phyloP scores from a whole-genome alignment of 352 stramenopile genomes.

The Peronosclerospora sorghi region DNA sequence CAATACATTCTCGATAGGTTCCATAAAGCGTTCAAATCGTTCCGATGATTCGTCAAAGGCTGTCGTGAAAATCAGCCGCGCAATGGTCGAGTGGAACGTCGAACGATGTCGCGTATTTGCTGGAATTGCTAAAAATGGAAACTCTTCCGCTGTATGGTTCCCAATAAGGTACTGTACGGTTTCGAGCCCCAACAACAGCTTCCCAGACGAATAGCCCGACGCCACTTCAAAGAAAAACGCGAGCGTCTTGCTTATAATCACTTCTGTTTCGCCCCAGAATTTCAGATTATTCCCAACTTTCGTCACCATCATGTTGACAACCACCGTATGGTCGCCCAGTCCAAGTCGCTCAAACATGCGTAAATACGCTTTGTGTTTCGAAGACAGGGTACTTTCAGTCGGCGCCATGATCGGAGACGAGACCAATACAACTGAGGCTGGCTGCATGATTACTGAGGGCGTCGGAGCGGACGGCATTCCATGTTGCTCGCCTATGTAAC shows the following conservation, averaged over 20 bases:
- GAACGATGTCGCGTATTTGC: conserved; percentile 92
- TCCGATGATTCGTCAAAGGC: conserved; percentile 89
- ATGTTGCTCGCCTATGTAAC: conserved; percentile 87
- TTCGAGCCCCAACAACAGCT: conserved; percentile 95
- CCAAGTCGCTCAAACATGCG: conserved; percentile 97
- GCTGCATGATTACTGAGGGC: conserved; percentile 39
- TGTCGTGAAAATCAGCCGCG: conserved; percentile 92
- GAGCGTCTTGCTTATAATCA: conserved; percentile 94
- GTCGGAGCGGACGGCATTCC: conserved; percentile 70
- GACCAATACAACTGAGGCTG: conserved; percentile 7
- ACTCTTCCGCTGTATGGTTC: conserved; percentile 95
- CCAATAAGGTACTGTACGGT: conserved; percentile 95
- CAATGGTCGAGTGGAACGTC: conserved; percentile 96
- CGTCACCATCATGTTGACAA: conserved; percentile 98
- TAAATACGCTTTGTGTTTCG: conserved; percentile 92
- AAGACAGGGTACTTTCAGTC: conserved; percentile 61
- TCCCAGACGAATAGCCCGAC: conserved; percentile 92
- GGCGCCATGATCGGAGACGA: conserved; percentile 78
- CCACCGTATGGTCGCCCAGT: conserved; percentile 93
- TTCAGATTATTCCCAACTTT: conserved; percentile 99
- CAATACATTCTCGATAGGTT: conserved; percentile 82
- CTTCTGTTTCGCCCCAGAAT: conserved; percentile 94
- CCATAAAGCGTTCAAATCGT: conserved; percentile 95
- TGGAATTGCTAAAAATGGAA: conserved; percentile 92
- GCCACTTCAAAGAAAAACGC: conserved; percentile 96